Evolutionary conservation across 1,284 basidiomycete genomes (phyloP).

Genomic region (Puccinia hordei): DNA sequence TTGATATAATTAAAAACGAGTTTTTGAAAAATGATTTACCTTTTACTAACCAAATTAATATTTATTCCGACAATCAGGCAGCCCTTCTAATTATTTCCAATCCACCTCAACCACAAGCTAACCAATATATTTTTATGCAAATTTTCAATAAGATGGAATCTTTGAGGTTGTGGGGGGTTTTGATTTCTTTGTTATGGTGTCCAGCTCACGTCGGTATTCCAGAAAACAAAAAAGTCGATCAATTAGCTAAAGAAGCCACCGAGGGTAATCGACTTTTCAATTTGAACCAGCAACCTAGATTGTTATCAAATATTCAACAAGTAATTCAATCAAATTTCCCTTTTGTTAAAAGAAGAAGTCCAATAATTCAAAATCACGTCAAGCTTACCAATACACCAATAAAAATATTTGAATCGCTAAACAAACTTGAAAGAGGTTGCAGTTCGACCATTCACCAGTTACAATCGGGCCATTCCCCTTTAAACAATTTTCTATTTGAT

Average conservation of each 20-base stretch:
- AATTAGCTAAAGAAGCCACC: too few species aligned
- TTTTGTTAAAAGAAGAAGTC: not conserved
- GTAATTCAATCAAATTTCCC: not conserved
- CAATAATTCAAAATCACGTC: not conserved
- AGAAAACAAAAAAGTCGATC: too few species aligned
- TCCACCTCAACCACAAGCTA: not conserved
- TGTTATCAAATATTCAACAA: conserved; percentile 1
- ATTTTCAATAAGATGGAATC: not conserved
- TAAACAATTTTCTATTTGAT: not conserved
- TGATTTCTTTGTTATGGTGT: too few species aligned
- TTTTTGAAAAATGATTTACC: too few species aligned
- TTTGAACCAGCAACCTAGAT: too few species aligned
- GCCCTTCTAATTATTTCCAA: not conserved
- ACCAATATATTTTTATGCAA: not conserved
- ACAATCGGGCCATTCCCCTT: not conserved
- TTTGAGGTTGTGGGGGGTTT: not conserved
- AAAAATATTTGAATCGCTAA: not conserved
- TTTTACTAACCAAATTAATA: too few species aligned
- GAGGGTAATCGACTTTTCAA: too few species aligned
- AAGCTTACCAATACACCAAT: not conserved
- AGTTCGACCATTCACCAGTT: conserved; percentile 16
- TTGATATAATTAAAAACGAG: too few species aligned
- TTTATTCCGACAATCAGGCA: not conserved
- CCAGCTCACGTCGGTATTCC: too few species aligned
- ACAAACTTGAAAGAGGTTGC: too few species aligned